Conservation (phyloP, 2,329 filamentous ascomycete genomes). For the Phaeosphaeriaceae sp. region DNA sequence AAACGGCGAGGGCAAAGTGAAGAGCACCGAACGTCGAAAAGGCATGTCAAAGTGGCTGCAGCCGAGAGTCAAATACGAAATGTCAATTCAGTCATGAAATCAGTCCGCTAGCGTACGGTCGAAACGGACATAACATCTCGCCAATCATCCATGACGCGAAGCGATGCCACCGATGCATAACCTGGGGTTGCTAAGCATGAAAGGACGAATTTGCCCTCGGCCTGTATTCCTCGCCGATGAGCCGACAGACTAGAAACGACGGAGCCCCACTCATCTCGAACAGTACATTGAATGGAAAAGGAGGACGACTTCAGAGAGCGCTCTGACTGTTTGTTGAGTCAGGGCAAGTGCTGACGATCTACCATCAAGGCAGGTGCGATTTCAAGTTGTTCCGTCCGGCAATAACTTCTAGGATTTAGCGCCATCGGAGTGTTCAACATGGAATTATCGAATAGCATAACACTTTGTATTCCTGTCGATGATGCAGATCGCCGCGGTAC, state of each 20-base stretch:
- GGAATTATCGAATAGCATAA: background rate
- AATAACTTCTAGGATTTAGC: background rate
- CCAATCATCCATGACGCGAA: conserved; percentile 26
- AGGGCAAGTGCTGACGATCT: background rate
- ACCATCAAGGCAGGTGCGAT: background rate
- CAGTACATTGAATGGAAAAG: background rate
- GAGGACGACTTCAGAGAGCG: background rate
- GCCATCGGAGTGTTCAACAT: background rate
- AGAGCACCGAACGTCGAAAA: background rate
- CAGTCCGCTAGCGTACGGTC: conserved; percentile 26
- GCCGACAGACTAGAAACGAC: conserved; percentile 13
- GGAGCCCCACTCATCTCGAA: background rate
- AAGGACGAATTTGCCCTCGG: conserved; percentile 29
- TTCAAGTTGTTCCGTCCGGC: background rate
- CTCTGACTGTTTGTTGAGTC: background rate
- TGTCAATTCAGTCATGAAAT: conserved; percentile 3
- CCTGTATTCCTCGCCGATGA: conserved; percentile 18
- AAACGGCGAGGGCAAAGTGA: background rate
- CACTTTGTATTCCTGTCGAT: background rate
- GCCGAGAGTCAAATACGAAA: conserved; percentile 27
- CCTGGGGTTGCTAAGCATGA: conserved; percentile 38
- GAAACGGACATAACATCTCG: conserved; percentile 33
- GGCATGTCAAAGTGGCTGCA: conserved; percentile 4
- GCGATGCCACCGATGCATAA: conserved; percentile 24
- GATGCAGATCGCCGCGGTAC: background rate